phyloP scores from a whole-genome alignment of 768 basidiomycete genomes.

The Nevesoporus exiguus region DNA sequence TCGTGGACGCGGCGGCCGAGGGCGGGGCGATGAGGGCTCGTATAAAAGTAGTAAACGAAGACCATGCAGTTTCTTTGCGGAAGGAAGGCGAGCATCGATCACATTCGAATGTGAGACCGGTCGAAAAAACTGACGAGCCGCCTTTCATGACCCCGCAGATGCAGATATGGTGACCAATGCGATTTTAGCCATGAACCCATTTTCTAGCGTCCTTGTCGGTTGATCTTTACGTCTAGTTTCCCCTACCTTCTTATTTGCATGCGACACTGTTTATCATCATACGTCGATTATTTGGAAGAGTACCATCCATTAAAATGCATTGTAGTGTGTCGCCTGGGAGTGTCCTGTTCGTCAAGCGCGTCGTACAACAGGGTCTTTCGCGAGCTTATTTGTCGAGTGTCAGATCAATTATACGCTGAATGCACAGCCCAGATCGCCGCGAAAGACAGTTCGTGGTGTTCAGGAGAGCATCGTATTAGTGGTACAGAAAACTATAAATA shows the following conservation, averaged over 20 bases:
- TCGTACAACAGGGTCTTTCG: constrained; percentile 14
- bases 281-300: constrained; percentile 13
- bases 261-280: constrained; percentile 13
- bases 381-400: constrained; percentile 11
- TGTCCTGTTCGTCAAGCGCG: background rate
- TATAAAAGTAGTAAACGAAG: constrained; percentile 81
- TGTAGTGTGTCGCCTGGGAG: background rate
- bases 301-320: constrained; percentile 8
- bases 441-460: constrained; percentile 17
- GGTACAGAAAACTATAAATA: constrained; percentile 38
- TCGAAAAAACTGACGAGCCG: constrained; percentile 35
- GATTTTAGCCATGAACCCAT: constrained; percentile 71
- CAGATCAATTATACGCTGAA: background rate
- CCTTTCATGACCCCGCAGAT: constrained; percentile 62
- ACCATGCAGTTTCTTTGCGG: constrained; percentile 87
- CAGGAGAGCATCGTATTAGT: constrained; percentile 28
- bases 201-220: constrained; percentile 19
- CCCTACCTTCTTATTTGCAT: constrained; percentile 10
- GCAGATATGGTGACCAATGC: constrained; percentile 85
- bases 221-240: background rate
- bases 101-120: constrained; percentile 25
- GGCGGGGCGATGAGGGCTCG: constrained; percentile 52
- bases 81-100: constrained; percentile 86
- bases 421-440: constrained; percentile 3
- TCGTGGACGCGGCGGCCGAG: constrained; percentile 57